These are phyloP conservation scores for Podospora comata DNA, from an alignment of 495 filamentous ascomycete species.

Conservation along the genomic window DNA sequence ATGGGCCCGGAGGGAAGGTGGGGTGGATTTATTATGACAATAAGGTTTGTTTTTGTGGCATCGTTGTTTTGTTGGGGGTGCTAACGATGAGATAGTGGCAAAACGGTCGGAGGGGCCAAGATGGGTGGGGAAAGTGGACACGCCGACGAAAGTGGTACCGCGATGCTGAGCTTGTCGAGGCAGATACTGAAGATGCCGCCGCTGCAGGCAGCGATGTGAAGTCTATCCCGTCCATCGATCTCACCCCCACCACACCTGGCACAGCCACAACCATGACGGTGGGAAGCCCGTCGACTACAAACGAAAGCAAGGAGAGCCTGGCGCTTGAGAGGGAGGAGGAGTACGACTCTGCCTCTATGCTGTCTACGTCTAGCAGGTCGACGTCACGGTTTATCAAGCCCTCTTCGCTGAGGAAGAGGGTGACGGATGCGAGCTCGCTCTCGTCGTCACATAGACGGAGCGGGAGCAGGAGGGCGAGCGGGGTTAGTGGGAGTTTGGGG, in stretches of 20 bases:
- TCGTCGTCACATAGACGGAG: constrained; percentile 9
- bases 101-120: constrained; percentile 80
- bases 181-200: constrained; percentile 35
- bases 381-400: constrained; percentile 20
- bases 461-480: constrained; percentile 26
- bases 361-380: constrained; percentile 33
- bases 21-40: constrained; percentile 99
- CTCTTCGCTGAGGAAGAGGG: constrained; percentile 16
- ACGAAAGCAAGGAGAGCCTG: neutral
- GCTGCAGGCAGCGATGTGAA: constrained; percentile 15
- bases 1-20: constrained; percentile 55
- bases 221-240: neutral
- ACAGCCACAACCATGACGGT: neutral
- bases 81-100: constrained; percentile 63
- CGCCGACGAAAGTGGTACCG: constrained; percentile 92
- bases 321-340: constrained; percentile 21
- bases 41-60: constrained; percentile 58
- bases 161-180: constrained; percentile 90
- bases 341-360: constrained; percentile 29
- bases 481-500: constrained; percentile 1
- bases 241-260: neutral
- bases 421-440: constrained; percentile 17
- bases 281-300: neutral
- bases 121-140: constrained; percentile 95
- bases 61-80: neutral